These are phyloP conservation scores for Lophiotrema nucula DNA, from an alignment of 495 filamentous ascomycete genomes.

Conservation along the genomic window DNA sequence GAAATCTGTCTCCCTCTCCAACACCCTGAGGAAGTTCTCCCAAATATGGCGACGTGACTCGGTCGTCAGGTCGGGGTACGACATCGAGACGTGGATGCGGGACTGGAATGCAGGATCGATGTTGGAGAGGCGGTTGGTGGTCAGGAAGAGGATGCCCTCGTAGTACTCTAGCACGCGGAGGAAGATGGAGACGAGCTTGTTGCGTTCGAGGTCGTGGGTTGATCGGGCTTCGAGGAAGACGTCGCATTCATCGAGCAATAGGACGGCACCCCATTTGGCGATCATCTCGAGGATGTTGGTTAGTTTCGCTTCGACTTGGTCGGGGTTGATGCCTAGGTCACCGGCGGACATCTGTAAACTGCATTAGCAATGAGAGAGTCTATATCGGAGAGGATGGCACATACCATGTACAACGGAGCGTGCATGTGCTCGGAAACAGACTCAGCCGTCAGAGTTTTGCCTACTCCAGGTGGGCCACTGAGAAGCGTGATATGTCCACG, in stretches of 20 bases:
- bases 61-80: slow-evolving; percentile 17
- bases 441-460: slow-evolving; percentile 22
- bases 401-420: slow-evolving; percentile 20
- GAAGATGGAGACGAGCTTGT: slow-evolving; percentile 26
- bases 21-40: slow-evolving; percentile 12
- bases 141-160: slow-evolving; percentile 31
- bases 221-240: slow-evolving; percentile 24
- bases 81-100: slow-evolving; percentile 20
- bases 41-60: slow-evolving; percentile 16
- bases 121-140: slow-evolving; percentile 24
- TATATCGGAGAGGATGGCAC: too few species aligned
- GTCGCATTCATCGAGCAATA: slow-evolving; percentile 26
- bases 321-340: slow-evolving; percentile 13
- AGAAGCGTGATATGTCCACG: slow-evolving; percentile 42
- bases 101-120: slow-evolving; percentile 28
- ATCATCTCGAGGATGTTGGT: slow-evolving; percentile 18
- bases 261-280: slow-evolving; percentile 16
- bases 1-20: not conserved
- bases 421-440: slow-evolving; percentile 24
- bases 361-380: too few species aligned
- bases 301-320: slow-evolving; percentile 19
- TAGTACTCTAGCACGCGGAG: slow-evolving; percentile 27
- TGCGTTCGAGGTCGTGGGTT: slow-evolving; percentile 20
- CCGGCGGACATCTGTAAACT: slow-evolving; percentile 23
- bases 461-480: slow-evolving; percentile 42